Evolutionary conservation across 441 rosid genomes (phyloP), one percentile per base, ranked within the genome.

Genomic region (Erodium trifolium): DNA sequence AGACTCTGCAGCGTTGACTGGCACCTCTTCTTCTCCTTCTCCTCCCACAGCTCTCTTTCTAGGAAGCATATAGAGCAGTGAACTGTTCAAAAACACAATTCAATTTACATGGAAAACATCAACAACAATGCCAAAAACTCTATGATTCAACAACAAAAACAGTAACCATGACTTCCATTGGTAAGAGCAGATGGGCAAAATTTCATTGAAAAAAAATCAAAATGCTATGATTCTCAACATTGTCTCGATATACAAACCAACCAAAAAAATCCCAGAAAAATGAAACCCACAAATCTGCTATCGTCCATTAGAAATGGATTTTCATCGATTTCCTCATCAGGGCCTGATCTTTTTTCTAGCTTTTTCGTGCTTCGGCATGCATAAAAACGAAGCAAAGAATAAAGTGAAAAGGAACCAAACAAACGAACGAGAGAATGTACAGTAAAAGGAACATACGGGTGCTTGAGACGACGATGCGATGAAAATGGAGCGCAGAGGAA

Each of bases 11-110:
- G 75, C 80, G 67, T 76, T 49, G 67, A 70, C 47, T 41, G 23
- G 35, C 19, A 71, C 75, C 45, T 68, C 78, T 62, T 73, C 74
- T 66, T 75, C 80, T 68, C 78, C 77, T 72, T 64, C 74, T 76
- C 78, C 85, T 82, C 82, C 85, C 76, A 78, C 73, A 69, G 79
- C 79, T 83, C 87, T 83, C 82, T 84, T 86, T 77, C 77, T 70
- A 74, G 82, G 88, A 84, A 86, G 88, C 91, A 86, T 86, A 84
- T 80, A 83, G 91, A 79, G 81, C 75, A 79, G 77, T 68, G 80
- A 75, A 65, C 86, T 86, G 81, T 76, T 78, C 65, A 84, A 78
- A 69, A 82, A 18, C 64, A 60, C 29, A 60, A 17, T 19, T 23
- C 29, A 59, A 9, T 19, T 59, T 59, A 12, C 64, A 60, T 60